Conservation (phyloP, 23 red algal species). For the Gracilaria gracilis region DNA sequence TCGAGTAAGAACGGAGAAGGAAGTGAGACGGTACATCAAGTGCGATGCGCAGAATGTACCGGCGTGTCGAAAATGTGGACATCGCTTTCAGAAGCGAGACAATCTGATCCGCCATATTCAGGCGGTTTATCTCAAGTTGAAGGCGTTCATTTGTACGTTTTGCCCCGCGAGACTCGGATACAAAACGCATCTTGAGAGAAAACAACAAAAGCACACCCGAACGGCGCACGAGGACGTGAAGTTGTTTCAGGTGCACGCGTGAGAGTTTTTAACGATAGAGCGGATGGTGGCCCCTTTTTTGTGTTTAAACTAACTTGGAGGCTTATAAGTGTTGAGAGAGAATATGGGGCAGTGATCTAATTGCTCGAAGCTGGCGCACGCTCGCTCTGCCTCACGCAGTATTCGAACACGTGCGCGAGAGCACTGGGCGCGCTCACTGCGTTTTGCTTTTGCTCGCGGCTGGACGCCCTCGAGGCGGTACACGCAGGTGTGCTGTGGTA, state of each 20-base stretch:
- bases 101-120: constrained; percentile 67
- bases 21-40: constrained; percentile 23
- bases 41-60: constrained; percentile 26
- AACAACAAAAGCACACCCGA: constrained; percentile 30
- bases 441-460: too few relatives aligned
- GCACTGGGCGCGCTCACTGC: too few relatives aligned
- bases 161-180: constrained; percentile 63
- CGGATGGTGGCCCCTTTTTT: too few relatives aligned
- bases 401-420: too few relatives aligned
- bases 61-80: constrained; percentile 35
- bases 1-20: background rate
- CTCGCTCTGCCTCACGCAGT: too few relatives aligned
- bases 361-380: too few relatives aligned
- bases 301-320: background rate
- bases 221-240: background rate
- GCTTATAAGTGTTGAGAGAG: too few relatives aligned
- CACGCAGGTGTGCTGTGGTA: too few relatives aligned
- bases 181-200: constrained; percentile 67
- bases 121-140: constrained; percentile 74
- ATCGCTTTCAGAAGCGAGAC: constrained; percentile 48
- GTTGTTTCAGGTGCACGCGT: constrained; percentile 12
- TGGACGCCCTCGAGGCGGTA: too few relatives aligned
- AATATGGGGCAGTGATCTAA: too few relatives aligned
- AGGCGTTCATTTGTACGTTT: constrained; percentile 47
- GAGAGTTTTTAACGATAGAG: background rate